A percentile compares a stretch with the other conserved stretches of the same genome.
These are phyloP conservation scores for Platanthera guangdongensis DNA, from an alignment of 106 monocot species.

Conservation along the genomic window DNA sequence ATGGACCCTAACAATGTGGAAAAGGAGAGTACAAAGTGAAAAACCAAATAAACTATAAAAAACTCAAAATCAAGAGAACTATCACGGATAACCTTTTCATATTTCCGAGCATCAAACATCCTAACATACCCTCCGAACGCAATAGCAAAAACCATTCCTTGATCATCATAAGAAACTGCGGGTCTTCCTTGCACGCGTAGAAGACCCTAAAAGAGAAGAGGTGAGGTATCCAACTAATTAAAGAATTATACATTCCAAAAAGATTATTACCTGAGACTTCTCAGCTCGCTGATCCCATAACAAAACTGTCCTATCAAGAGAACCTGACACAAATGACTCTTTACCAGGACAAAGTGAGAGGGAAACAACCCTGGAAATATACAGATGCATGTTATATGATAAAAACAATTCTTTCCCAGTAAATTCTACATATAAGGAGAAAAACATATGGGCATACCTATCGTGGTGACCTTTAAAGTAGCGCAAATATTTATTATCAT, in stretches of 20 bases:
- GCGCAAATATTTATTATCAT: constrained; percentile 89
- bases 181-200: constrained; percentile 91
- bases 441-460: constrained; percentile 32
- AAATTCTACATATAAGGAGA: not conserved
- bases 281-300: constrained; percentile 96
- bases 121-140: constrained; percentile 78
- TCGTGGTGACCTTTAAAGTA: constrained; percentile 99
- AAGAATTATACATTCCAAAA: not conserved
- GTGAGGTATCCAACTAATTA: not conserved
- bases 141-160: constrained; percentile 88
- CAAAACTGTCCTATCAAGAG: constrained; percentile 87
- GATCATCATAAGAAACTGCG: constrained; percentile 95
- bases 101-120: constrained; percentile 86
- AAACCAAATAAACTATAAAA: not conserved
- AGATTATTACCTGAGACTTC: constrained; percentile 67
- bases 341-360: constrained; percentile 82
- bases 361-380: constrained; percentile 67
- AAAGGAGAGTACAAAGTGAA: constrained; percentile 2
- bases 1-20: constrained; percentile 65
- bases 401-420: not conserved
- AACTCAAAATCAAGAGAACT: not conserved
- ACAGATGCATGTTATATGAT: not conserved
- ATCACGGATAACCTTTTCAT: constrained; percentile 49
- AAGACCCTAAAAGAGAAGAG: constrained; percentile 48
- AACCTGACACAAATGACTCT: constrained; percentile 87